Conservation (phyloP, 2,329 filamentous ascomycete species). For the Hysterium pulicare region DNA sequence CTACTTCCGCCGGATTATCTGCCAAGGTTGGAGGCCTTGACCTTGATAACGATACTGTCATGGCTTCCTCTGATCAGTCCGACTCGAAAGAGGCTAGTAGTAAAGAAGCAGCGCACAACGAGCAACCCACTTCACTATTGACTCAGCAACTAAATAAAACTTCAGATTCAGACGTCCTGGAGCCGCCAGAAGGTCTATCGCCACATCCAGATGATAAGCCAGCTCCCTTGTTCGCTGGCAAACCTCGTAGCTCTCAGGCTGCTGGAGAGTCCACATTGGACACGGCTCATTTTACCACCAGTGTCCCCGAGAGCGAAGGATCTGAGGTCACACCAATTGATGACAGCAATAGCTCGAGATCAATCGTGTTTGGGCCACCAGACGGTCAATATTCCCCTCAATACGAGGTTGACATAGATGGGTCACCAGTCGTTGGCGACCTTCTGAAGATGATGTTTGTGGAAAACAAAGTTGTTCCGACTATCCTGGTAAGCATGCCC, state of each 20-base stretch:
- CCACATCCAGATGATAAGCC: conserved; percentile 66
- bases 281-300: conserved; percentile 25
- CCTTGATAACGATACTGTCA: conserved; percentile 57
- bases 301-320: conserved; percentile 25
- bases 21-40: conserved; percentile 56
- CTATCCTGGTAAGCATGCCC: conserved; percentile 83
- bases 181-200: conserved; percentile 38
- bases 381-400: conserved; percentile 31
- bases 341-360: conserved; percentile 31
- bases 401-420: conserved; percentile 59
- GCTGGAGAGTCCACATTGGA: conserved; percentile 24
- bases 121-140: conserved; percentile 35
- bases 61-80: conserved; percentile 29
- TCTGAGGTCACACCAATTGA: conserved; percentile 37
- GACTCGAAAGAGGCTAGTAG: conserved; percentile 17
- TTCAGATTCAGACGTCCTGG: conserved; percentile 21
- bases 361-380: conserved; percentile 32
- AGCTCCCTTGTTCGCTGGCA: conserved; percentile 59
- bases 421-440: conserved; percentile 84
- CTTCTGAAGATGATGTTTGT: conserved; percentile 96
- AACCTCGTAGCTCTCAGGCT: conserved; percentile 29
- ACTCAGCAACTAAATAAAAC: conserved; percentile 41
- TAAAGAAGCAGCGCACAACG: conserved; percentile 25
- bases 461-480: conserved; percentile 88
- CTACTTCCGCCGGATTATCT: conserved; percentile 53